Conservation (phyloP, 306 rosid genomes). For the Medicago arabica region DNA sequence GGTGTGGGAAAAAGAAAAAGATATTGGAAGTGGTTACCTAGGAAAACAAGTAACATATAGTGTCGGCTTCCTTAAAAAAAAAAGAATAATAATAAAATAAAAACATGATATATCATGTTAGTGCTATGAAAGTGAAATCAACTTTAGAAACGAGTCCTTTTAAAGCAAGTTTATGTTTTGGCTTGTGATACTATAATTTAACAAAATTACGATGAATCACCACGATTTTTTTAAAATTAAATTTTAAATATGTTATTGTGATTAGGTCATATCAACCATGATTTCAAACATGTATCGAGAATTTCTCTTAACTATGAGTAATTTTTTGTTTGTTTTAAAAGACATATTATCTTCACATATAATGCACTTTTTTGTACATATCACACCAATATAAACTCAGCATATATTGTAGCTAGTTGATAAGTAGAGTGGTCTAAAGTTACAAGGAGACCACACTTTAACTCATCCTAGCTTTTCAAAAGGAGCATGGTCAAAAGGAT, state of each 20-base stretch:
- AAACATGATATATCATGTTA: not conserved
- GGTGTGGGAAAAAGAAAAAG: slow-evolving; percentile 17
- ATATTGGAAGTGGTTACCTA: not conserved
- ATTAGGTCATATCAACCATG: too few species aligned
- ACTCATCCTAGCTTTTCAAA: not conserved
- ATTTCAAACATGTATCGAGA: too few species aligned
- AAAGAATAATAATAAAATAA: too few species aligned
- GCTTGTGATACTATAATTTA: too few species aligned
- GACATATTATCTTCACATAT: not conserved
- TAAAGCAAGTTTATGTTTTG: too few species aligned
- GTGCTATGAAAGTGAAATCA: not conserved
- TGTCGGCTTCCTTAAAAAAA: not conserved
- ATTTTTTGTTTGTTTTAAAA: too few species aligned
- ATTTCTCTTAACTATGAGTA: too few species aligned
- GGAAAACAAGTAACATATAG: slow-evolving; percentile 1
- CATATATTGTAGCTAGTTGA: not conserved
- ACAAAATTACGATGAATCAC: too few species aligned
- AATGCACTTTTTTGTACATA: not conserved
- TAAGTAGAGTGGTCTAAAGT: not conserved
- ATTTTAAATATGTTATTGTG: too few species aligned
- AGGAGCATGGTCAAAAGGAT: slow-evolving; percentile 5
- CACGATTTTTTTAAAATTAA: too few species aligned
- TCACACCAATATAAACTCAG: not conserved
- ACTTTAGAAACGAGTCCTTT: not conserved
- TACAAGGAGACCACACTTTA: not conserved